Base-by-base conservation (phyloP, 176 grass and related monocot species). In the Alloteropsis semialata region DNA sequence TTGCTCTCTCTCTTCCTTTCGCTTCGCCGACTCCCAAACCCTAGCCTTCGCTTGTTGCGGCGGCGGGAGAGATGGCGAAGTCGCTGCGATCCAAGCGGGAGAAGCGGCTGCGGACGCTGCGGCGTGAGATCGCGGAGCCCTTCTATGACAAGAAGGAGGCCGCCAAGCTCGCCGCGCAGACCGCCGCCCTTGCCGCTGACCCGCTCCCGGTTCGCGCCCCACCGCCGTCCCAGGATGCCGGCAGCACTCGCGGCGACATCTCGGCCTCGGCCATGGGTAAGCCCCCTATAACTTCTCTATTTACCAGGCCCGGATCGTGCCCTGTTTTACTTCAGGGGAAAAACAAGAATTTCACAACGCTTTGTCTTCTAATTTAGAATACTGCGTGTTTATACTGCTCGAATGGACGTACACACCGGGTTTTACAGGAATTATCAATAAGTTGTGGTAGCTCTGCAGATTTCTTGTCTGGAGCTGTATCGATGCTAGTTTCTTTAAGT, bases 71-170 rank as follows among this genome's bases (percentile, higher is more conserved):
- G 78, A 99, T 99, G 96, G 96, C 96, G 39, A 99, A 99, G 86
- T 99, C 93, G 63, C 87, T 96, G 67, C 84, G 89, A 3, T 95
- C 96, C 25, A 98, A 98, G 89, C 86, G 59, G 72, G 88, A 98
- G 96, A 98, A 91, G 91, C 88, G 91, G 62, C 71, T 99, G 77
- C 77, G 96, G 49, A 96, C 91, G 48, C 83, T 96, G 13, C 78
- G 96, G 50, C 88, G 96, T 64, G 96, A 94, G 87, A 89, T 99
- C 12, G 82, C 67, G 17, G 69, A 96, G 85, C 96, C 96, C 43
- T 99, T 94, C 89, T 96, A 99, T 80, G 93, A 99, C 41, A 89
- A 99, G 96, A 90, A 99, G 82, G 93, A 96, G 73, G 89, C 22
- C 17, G 91, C 91, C 42, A 99, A 99, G 87, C 85, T 94, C 51